Base-by-base conservation (phyloP, 495 filamentous ascomycete genomes). In the Glonium stellatum region DNA sequence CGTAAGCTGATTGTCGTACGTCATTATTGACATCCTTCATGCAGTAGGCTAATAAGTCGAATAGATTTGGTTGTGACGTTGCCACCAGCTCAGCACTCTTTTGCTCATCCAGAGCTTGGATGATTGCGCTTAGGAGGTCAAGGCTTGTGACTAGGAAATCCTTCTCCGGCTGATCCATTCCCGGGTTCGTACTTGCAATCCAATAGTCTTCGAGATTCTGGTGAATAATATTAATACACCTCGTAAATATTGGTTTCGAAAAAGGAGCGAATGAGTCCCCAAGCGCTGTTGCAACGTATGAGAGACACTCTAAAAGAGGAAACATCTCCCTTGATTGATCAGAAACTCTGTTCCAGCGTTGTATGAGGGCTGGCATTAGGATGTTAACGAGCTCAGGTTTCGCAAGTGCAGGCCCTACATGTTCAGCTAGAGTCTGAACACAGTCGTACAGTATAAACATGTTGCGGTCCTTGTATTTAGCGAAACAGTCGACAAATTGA, bases 401-500 rank as follows among this genome's bases (percentile, higher is more conserved):
- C 10, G 89, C 84, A 47, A 99, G 76, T 46, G 87, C 83, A 18
- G 83, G 83, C 52, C 89, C 88, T 50, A 97, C 87, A 71, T 91
- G 86, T 69, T 99, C 95, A 13, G 93, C 93, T 41, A 99, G 77
- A 0, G 95, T 97, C 74, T 99, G 93, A 50, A 99, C 88, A 74
- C 93, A 99, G 76, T 97, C 95, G 74, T 99, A 99, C 37, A 99
- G 84, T 58, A 97, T 90, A 76, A 92, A 97, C 84, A 96, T 96
- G 77, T 99, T 99, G 53, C 89, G 84, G 71, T 97, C 92, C 78
- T 99, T 97, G 82, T 97, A 99, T 72, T 86, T 89, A 25, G 74
- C 79, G 75, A 99, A 97, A 72, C 95, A 97, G 59, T 81, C 76
- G 42, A 96, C 92, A 67, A 91, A 97, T 71, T 97, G 95, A 44